Percentiles rank a stretch among this genome's conserved stretches.
These are phyloP conservation scores for Laguncularia racemosa DNA, from an alignment of 345 rosid species.

Conservation along the genomic window DNA sequence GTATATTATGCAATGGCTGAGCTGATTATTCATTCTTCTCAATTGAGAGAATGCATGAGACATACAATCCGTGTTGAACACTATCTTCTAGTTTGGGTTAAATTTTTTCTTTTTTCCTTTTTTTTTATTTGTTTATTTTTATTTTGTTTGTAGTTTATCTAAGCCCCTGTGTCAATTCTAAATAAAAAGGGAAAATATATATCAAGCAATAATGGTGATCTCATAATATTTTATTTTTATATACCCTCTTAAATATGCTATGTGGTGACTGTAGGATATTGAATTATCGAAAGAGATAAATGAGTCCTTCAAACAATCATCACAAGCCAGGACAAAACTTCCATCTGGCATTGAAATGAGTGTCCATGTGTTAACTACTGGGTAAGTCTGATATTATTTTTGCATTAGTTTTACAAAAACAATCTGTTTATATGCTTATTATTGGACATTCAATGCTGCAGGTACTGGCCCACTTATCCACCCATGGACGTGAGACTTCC, in stretches of 20 bases:
- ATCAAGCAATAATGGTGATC: neutral
- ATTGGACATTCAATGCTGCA: constrained; percentile 17
- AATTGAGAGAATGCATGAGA: too few species aligned
- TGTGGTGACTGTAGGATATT: constrained; percentile 54
- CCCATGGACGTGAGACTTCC: constrained; percentile 99
- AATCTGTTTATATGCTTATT: too few species aligned
- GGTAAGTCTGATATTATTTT: constrained; percentile 31
- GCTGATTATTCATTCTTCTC: too few species aligned
- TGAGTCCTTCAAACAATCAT: constrained; percentile 93
- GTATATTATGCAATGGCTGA: too few species aligned
- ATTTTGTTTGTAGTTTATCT: too few species aligned
- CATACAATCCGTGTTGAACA: too few species aligned
- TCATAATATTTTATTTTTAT: constrained; percentile 1
- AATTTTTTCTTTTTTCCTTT: neutral
- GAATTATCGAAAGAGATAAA: constrained; percentile 95
- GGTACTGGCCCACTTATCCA: constrained; percentile 99
- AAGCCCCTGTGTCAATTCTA: too few species aligned
- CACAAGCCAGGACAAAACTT: constrained; percentile 93
- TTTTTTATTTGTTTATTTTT: neutral
- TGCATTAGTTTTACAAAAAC: neutral
- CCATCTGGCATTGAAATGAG: constrained; percentile 98
- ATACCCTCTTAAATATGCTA: too few species aligned
- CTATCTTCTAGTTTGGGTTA: too few species aligned
- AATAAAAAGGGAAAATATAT: too few species aligned
- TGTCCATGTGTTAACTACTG: constrained; percentile 94